These are phyloP conservation scores for Globisporangium heterothallicum DNA, from an alignment of 352 stramenopile genomes.

Conservation along the genomic window DNA sequence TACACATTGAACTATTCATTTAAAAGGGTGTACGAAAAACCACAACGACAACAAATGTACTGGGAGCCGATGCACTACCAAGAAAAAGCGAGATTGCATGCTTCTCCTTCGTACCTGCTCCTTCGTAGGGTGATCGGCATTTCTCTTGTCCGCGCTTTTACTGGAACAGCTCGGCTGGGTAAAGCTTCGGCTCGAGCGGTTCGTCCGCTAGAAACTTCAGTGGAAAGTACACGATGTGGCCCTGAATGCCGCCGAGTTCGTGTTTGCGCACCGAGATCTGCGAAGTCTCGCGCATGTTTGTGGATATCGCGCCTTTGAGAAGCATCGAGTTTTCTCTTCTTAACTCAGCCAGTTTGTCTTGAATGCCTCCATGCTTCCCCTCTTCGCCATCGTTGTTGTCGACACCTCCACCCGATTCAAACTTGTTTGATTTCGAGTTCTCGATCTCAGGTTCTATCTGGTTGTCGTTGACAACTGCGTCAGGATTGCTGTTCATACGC, in stretches of 20 bases:
- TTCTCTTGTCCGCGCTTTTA: conserved; percentile 23
- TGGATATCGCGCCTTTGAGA: conserved; percentile 43
- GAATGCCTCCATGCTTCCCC: background rate
- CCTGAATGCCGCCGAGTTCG: conserved; percentile 61
- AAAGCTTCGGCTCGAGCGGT: conserved; percentile 73
- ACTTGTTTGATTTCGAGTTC: conserved; percentile 4
- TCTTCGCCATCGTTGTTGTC: conserved; percentile 4
- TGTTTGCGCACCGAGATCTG: conserved; percentile 60
- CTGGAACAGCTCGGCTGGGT: conserved; percentile 80
- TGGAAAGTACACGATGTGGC: conserved; percentile 85
- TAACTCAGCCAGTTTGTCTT: conserved; percentile 1
- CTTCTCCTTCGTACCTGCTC: too few relatives aligned
- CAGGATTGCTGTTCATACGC: conserved; percentile 1
- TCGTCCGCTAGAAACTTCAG: conserved; percentile 81
- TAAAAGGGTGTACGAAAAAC: too few relatives aligned
- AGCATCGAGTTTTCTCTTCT: conserved; percentile 35
- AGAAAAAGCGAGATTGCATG: too few relatives aligned
- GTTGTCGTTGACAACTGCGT: conserved; percentile 8
- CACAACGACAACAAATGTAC: too few relatives aligned
- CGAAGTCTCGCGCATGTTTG: conserved; percentile 64
- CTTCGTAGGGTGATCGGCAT: too few relatives aligned
- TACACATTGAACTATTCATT: too few relatives aligned
- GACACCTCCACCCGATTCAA: background rate
- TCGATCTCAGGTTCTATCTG: conserved; percentile 10
- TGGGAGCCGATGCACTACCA: too few relatives aligned